Base-by-base conservation (phyloP, 2,329 filamentous ascomycete genomes). In the Fusarium zealandicum region DNA sequence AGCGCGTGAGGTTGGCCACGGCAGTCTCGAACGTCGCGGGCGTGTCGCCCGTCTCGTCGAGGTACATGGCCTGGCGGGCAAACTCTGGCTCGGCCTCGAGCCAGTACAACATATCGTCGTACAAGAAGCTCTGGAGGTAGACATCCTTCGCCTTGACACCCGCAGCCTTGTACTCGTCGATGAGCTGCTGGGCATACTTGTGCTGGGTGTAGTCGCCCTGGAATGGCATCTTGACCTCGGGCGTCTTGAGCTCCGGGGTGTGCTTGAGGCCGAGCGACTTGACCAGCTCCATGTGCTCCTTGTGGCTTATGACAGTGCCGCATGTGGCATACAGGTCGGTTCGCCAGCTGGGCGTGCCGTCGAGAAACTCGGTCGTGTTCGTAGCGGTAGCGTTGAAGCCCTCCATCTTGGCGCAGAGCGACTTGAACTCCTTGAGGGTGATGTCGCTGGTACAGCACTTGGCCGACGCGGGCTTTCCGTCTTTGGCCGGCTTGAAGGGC, bases 361-460 rank as follows among this genome's bases (percentile, higher is more conserved):
- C 73, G 53, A 85, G 80, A 73, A 81, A 88, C 61, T 83, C 81
- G 31, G 76, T 70, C 0, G 82, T 74, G 2, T 80, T 89, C 16
- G 81, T 81, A 28, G 85, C 87, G 38, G 75, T 79, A 59, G 77
- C 71, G 65, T 88, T 85, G 68, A 74, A 82, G 42, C 82, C 82
- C 66, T 90, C 88, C 85, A 89, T 89, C 74, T 89, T 90, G 66
- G 81, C 82, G 73, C 88, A 90, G 5, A 90, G 81, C 5, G 80
- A 76, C 72, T 85, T 83, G 78, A 84, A 90, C 72, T 90, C 88
- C 38, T 78, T 78, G 30, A 88, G 74, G 1, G 87, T 90, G 66
- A 90, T 83, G 68, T 90, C 88, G 63, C 81, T 85, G 3, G 88
- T 90, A 78, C 88, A 90, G 78, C 88, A 90, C 61, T 82, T 83